These are phyloP conservation scores for Drosera capensis DNA, from an alignment of 148 eudicot genomes.

Conservation along the genomic window DNA sequence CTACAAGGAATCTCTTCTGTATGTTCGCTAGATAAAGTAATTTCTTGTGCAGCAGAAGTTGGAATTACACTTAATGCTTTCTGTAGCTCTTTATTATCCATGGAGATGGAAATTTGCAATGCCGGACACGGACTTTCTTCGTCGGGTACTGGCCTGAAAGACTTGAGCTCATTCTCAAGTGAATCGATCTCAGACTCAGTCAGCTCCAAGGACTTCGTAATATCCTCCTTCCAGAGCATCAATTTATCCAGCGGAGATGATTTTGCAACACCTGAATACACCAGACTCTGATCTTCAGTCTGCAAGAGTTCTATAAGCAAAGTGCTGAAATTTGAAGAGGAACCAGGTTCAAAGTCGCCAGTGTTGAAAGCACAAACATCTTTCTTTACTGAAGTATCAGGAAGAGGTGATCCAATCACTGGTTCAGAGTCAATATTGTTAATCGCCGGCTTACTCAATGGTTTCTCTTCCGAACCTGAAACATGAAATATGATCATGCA, in stretches of 20 bases:
- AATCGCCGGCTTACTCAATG: conserved; percentile 18
- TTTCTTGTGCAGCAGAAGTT: conserved; percentile 26
- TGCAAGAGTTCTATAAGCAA: conserved; percentile 42
- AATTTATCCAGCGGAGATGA: conserved; percentile 49
- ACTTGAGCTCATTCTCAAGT: conserved; percentile 70
- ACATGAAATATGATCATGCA: no score
- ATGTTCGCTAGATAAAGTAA: conserved; percentile 24
- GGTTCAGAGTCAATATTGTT: conserved; percentile 28
- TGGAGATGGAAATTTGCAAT: conserved; percentile 21
- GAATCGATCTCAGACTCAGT: conserved; percentile 82
- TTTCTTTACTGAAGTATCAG: conserved; percentile 18
- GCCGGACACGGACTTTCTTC: conserved; percentile 15
- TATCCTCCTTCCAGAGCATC: conserved; percentile 40
- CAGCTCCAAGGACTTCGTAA: conserved; percentile 49
- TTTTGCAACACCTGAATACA: conserved; percentile 31
- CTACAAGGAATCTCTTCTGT: conserved; percentile 18
- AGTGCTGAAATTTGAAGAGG: conserved; percentile 37
- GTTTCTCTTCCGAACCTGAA: conserved; percentile 61
- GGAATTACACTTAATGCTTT: conserved; percentile 15
- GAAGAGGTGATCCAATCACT: conserved; percentile 27
- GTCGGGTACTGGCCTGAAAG: conserved; percentile 17
- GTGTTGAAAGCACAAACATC: conserved; percentile 33
- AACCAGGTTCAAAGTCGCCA: conserved; percentile 28
- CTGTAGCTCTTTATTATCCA: conserved; percentile 15
- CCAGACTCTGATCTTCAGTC: conserved; percentile 23